A percentile compares a stretch with the other conserved stretches of the same genome.
phyloP scores from a whole-genome alignment of 2,329 filamentous ascomycete genomes.

The Aspergillus sp. region DNA sequence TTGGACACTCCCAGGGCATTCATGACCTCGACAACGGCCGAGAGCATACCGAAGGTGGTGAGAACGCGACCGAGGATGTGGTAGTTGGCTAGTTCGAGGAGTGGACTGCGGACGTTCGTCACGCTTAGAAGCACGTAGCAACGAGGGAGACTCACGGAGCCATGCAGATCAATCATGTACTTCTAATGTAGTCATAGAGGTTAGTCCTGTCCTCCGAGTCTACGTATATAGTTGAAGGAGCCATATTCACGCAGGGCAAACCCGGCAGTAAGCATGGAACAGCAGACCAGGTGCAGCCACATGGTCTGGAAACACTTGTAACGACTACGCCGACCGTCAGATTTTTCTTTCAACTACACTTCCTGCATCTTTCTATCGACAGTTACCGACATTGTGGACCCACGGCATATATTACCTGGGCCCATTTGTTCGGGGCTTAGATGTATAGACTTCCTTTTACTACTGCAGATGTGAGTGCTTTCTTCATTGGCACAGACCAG shows the following conservation, averaged over 20 bases:
- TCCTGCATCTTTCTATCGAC: background rate
- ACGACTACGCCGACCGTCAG: conserved; percentile 37
- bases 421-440: conserved; percentile 56
- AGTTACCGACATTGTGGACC: conserved; percentile 58
- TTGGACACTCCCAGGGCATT: conserved; percentile 32
- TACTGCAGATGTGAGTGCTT: too few species aligned
- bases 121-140: background rate
- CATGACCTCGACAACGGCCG: conserved; percentile 46
- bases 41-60: conserved; percentile 49
- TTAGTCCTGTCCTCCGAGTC: conserved; percentile 27
- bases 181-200: conserved; percentile 48
- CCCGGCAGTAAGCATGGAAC: conserved; percentile 55
- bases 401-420: conserved; percentile 54
- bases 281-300: conserved; percentile 55
- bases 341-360: background rate
- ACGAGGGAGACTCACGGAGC: conserved; percentile 30
- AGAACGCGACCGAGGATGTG: conserved; percentile 57
- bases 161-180: conserved; percentile 40
- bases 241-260: conserved; percentile 57
- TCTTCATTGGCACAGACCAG: too few species aligned
- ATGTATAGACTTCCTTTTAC: conserved; percentile 37
- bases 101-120: conserved; percentile 43
- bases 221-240: conserved; percentile 51
- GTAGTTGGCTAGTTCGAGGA: conserved; percentile 63
- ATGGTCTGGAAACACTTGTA: conserved; percentile 60